Base-by-base conservation (phyloP, 2,329 filamentous ascomycete species). In the Paradendryphiella salina region DNA sequence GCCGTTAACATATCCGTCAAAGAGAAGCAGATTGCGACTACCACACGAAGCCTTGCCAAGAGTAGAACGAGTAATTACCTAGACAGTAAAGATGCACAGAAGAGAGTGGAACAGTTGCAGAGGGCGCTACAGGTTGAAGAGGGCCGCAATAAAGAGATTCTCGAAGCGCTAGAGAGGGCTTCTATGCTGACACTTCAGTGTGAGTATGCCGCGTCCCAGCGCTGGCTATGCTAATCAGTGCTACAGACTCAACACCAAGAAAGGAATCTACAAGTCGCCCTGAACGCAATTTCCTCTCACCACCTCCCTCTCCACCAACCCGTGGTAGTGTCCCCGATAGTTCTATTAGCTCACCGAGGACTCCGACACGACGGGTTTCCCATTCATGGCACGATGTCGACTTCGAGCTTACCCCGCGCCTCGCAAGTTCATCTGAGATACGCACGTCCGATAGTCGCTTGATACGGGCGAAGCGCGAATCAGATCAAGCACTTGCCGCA, bases 1-100 rank as follows among this genome's bases (percentile, higher is more conserved):
- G 71, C 69, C 11, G 67, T 73, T 28, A 73, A 70, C 34, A 74
- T 73, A 23, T 71, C 69, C 11, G 68, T 73, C 31, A 74, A 73
- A 57, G 71, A 74, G 48, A 68, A 68, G 44, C 66, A 72, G 40
- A 72, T 73, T 45, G 69, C 66, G 17, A 66, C 59, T 11, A 66
- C 65, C 9, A 67, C 71, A 14, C 58, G 64, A 26, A 71, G 61
- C 28, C 47, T 74, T 28, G 65, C 68, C 5, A 65, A 56, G 20
- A 68, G 61, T 33, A 61, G 71, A 44, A 71, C 65, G 33, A 67
- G 54, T 20, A 60, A 59, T 21, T 73, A 74, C 34, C 46, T 72
- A 2, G 55, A 69, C 8, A 61, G 62, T 17, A 68, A 58, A 28
- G 60, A 69, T 50, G 60, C 65, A 2, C 66, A 73, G 45, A 70